Base-by-base conservation (phyloP, 2,329 filamentous ascomycete genomes). In the Alternaria sp. region DNA sequence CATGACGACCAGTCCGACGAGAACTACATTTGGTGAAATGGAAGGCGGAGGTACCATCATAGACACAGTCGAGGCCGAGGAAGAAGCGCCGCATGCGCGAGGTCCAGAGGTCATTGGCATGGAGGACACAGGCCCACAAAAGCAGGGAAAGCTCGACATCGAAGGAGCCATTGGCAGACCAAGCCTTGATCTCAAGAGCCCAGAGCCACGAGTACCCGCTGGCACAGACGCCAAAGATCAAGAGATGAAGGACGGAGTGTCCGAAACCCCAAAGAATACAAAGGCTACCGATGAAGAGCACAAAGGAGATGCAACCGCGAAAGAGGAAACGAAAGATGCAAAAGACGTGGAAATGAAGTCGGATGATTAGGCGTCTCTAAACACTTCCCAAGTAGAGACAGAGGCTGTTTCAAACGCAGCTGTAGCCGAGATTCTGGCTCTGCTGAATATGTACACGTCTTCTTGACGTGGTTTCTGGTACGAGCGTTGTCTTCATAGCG, bases 41-140 rank as follows among this genome's bases (percentile, higher is more conserved):
- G 72, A 69, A 34, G 66, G 59, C 33, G 67, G 58, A 26, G 83
- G 45, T n/a, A 61, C 70, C 34, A 69, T 73, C 5, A 58, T 72
- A 14, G 69, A 76, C 39, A 75, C 72, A 7, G 66, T 79, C 54
- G 78, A 79, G 59, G 77, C 75, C 7, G 79, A 80, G 54, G 89
- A 91, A 58, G 83, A 87, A 51, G 71, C 80, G 3, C 91, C 93
- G 5, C 92, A 96, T 77, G 92, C 91, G 0, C 85, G 92, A 39
- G 94, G 94, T 0, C 95, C 95, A 0, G 87, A 92, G 29, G 85
- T 92, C 67, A 90, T 98, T 50, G 94, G 93, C 4, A 87, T 93
- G 58, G 88, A 91, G 67, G 95, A 99, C 73, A 90, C 92, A 65
- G 95, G 95, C 0, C 88, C 91, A 9, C 93, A 83, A 91, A 78